These are phyloP conservation scores for Solanum rostratum DNA, from an alignment of 257 asterid species.

Conservation along the genomic window DNA sequence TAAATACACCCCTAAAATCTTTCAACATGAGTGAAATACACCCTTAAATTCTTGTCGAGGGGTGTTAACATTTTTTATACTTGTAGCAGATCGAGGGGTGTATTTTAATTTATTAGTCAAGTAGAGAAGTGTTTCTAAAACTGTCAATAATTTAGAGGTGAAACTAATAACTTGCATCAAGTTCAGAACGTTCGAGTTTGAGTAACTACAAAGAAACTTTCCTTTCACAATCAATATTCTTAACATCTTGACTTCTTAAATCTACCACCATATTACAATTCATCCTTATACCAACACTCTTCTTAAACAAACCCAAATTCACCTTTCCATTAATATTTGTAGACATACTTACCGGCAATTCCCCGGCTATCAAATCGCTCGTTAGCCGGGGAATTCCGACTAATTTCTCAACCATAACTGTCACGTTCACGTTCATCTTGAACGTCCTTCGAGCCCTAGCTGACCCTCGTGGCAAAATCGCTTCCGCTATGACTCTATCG, in stretches of 20 bases:
- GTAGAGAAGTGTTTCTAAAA: no score
- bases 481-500: constrained; percentile 5
- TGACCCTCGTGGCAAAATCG: neutral
- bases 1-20: no score
- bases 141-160: no score
- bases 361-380: constrained; percentile 9
- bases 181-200: no score
- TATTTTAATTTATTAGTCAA: no score
- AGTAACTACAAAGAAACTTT: constrained; percentile 6
- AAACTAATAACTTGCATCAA: no score
- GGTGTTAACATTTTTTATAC: no score
- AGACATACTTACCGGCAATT: constrained; percentile 11
- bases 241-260: constrained; percentile 1
- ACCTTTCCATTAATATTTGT: constrained; percentile 21
- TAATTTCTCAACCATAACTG: constrained; percentile 3
- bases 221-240: constrained; percentile 12
- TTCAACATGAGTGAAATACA: no score
- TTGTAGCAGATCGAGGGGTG: no score
- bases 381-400: constrained; percentile 5
- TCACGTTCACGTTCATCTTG: constrained; percentile 1
- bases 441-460: constrained; percentile 14
- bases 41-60: no score
- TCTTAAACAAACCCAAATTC: constrained; percentile 11
- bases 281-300: constrained; percentile 3
- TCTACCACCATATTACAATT: constrained; percentile 17